Percentiles rank a stretch among this genome's conserved stretches.
phyloP scores from a whole-genome alignment of 2,329 filamentous ascomycete species.

The Tothia fuscella region DNA sequence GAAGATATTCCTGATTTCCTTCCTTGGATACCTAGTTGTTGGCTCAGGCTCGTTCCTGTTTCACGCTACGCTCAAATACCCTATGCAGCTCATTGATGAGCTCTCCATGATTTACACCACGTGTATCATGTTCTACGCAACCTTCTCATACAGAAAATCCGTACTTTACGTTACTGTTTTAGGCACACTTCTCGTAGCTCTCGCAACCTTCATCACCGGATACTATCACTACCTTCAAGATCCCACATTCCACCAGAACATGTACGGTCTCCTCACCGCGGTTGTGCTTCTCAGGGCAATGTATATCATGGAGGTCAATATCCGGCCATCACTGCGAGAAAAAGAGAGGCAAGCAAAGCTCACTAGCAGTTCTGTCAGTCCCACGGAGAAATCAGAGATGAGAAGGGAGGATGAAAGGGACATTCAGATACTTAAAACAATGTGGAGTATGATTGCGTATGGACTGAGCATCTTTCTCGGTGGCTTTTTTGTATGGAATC shows the following conservation, averaged over 20 bases:
- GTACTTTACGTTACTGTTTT: conserved; percentile 39
- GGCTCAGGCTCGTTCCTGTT: conserved; percentile 52
- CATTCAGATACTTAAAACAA: conserved; percentile 45
- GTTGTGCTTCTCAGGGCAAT: conserved; percentile 61
- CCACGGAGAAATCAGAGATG: conserved; percentile 25
- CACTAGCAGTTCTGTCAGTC: conserved; percentile 13
- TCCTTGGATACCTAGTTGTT: conserved; percentile 49
- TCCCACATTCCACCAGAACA: conserved; percentile 70
- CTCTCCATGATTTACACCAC: conserved; percentile 63
- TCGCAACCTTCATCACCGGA: conserved; percentile 56
- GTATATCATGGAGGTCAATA: conserved; percentile 60
- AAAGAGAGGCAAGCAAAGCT: conserved; percentile 28
- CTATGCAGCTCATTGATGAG: conserved; percentile 60
- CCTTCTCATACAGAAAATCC: conserved; percentile 60
- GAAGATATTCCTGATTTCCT: conserved; percentile 58
- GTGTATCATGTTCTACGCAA: conserved; percentile 59
- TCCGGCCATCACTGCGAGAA: conserved; percentile 42
- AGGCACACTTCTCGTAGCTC: conserved; percentile 41
- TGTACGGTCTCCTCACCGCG: conserved; percentile 60
- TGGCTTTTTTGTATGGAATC: conserved; percentile 65
- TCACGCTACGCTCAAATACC: conserved; percentile 54
- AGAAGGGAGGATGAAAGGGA: conserved; percentile 44
- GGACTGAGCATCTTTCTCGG: conserved; percentile 60
- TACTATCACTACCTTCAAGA: conserved; percentile 76
- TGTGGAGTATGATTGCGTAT: conserved; percentile 64